Conservation (phyloP, 352 stramenopile genomes). For the Aphanomyces cochlioides region DNA sequence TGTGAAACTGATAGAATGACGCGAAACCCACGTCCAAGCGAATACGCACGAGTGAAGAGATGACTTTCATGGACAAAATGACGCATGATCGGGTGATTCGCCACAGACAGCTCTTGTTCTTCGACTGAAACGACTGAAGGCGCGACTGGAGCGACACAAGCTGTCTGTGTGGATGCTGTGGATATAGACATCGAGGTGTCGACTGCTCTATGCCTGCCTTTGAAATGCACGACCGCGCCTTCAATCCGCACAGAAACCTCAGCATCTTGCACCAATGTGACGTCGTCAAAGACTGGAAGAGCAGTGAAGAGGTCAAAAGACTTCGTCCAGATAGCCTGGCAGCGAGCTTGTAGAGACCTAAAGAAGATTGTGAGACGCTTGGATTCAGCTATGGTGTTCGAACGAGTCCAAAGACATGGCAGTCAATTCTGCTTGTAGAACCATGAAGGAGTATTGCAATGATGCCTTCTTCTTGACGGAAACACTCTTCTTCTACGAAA, state of each 20-base stretch:
- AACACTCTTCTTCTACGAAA: background rate
- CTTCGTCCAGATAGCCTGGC: slow-evolving; percentile 1
- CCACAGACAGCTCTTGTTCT: background rate
- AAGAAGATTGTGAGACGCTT: background rate
- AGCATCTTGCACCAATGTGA: background rate
- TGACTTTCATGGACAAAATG: background rate
- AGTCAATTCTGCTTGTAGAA: background rate
- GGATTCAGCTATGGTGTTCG: background rate
- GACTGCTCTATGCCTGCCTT: background rate
- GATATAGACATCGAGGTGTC: background rate
- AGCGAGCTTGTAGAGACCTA: background rate
- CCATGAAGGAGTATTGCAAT: background rate
- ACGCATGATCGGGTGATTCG: background rate
- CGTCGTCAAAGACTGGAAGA: background rate
- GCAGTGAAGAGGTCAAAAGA: background rate
- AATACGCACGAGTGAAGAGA: background rate
- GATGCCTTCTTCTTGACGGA: background rate
- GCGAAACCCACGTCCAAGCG: background rate
- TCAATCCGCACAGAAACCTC: slow-evolving; percentile 3
- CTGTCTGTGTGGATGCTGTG: background rate
- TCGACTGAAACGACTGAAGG: background rate
- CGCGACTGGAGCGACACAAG: background rate
- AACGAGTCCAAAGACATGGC: background rate
- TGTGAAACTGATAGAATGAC: background rate
- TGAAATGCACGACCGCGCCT: slow-evolving; percentile 13